A percentile compares a stretch with the other conserved stretches of the same genome.
phyloP scores from a whole-genome alignment of 768 basidiomycete species.

The Phylloporus rhodoxanthus region DNA sequence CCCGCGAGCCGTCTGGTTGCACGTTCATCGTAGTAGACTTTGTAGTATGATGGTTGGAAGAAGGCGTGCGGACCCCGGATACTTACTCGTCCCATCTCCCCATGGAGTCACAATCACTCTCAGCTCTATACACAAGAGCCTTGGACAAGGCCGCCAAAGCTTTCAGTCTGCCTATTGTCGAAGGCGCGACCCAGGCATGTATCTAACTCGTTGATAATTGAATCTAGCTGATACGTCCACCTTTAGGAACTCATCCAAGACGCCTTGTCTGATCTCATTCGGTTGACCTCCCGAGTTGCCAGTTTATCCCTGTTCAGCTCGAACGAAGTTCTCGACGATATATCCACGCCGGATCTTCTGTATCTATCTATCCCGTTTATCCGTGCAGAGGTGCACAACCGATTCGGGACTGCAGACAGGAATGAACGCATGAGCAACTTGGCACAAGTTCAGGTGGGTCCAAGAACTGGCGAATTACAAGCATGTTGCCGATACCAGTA shows the following conservation, averaged over 20 bases:
- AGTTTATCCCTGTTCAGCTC: conserved; percentile 72
- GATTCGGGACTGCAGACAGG: conserved; percentile 49
- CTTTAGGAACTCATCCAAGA: conserved; percentile 55
- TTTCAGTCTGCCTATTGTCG: conserved; percentile 34
- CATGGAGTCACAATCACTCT: conserved; percentile 26
- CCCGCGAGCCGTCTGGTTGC: background rate
- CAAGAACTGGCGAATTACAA: conserved; percentile 3
- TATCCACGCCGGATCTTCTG: conserved; percentile 67
- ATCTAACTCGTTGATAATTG: background rate
- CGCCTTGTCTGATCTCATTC: conserved; percentile 50
- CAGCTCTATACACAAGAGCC: conserved; percentile 37
- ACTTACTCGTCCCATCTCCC: conserved; percentile 4
- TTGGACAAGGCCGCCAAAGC: conserved; percentile 37
- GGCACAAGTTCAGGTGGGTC: conserved; percentile 51
- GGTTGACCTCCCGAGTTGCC: conserved; percentile 47
- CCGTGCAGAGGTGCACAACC: conserved; percentile 58
- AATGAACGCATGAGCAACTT: conserved; percentile 55
- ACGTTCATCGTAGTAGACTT: conserved; percentile 3
- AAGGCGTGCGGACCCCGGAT: conserved; percentile 3
- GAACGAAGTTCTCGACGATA: conserved; percentile 79
- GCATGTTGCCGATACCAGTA: conserved; percentile 2
- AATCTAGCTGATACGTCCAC: conserved; percentile 7
- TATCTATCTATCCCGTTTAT: conserved; percentile 73
- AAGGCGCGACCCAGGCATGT: conserved; percentile 43
- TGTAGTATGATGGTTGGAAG: background rate